Evolutionary conservation across 345 rosid genomes (phyloP), one percentile per base, ranked within the genome.

Genomic region (Tarenaya hassleriana): DNA sequence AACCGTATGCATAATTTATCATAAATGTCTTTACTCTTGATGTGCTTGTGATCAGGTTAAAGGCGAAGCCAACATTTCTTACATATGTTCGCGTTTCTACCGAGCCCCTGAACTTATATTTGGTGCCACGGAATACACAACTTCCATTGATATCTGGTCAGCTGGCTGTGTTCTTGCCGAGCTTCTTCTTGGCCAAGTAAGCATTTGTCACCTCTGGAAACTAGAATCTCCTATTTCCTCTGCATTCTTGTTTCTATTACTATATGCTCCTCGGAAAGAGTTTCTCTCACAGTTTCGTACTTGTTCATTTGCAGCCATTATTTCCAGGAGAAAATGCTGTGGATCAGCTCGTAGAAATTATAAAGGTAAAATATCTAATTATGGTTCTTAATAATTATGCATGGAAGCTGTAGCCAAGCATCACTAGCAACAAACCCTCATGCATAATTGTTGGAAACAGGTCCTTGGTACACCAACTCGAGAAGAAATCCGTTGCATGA

Each of bases 271-370:
- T 40, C 12, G 1, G 5, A 4, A 19, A 41, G 16, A 12, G 8
- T 44, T 41, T 52, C n/a, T n/a, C n/a, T 7, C n/a, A 31, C 14
- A 8, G 1, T 21, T 45, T 17, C 39, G 8, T 46, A 24, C 1
- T 0, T 18, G 9, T 34, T 38, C 41, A 55, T 63, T 46, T 55
- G 16, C 76, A 88, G 96, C 96, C 96, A 16, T 66, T 88, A 7
- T 88, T 88, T 56, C 96, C 96, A 0, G 96, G 96, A 68, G 96
- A 84, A 66, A 88, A 82, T 63, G 96, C 91, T 4, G 96, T 88
- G 13, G 96, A 80, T 52, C 96, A 88, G 72, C 96, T 88, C 27
- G 96, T 88, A 42, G 96, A 88, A 82, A 84, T 88, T n/a, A 88
- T 88, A 49, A 88, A 84, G 77, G 96, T 88, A 69, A 63, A 8